A percentile compares a stretch with the other conserved stretches of the same genome.
Conservation (phyloP, 2,329 filamentous ascomycete genomes). For the Atkinsonella hypoxylon region DNA sequence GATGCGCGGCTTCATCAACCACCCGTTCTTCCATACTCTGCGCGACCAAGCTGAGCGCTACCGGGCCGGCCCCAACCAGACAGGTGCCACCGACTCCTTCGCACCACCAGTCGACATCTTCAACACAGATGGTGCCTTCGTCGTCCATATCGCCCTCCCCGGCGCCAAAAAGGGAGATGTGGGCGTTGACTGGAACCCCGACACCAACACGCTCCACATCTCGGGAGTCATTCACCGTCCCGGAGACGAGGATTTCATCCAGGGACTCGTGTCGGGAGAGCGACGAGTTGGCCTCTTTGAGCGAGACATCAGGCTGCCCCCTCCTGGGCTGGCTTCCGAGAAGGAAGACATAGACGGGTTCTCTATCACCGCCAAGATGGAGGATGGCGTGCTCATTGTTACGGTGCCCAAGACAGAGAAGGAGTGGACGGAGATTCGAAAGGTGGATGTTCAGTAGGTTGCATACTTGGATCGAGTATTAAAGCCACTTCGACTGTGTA, state of each 20-base stretch:
- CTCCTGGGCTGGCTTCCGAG: constrained; percentile 21
- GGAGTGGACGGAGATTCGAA: constrained; percentile 51
- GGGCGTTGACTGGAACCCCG: constrained; percentile 62
- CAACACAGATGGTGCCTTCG: constrained; percentile 50
- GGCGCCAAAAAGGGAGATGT: constrained; percentile 72
- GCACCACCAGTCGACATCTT: constrained; percentile 64
- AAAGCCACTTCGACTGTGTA: too few relatives aligned
- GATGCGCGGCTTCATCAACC: constrained; percentile 26
- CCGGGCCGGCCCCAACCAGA: constrained; percentile 1
- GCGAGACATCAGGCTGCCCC: constrained; percentile 52
- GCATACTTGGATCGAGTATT: neutral
- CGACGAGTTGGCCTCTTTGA: constrained; percentile 65
- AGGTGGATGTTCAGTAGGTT: constrained; percentile 42
- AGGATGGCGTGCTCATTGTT: constrained; percentile 66
- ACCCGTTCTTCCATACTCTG: constrained; percentile 31
- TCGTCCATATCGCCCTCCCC: constrained; percentile 65
- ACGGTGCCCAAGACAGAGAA: constrained; percentile 62
- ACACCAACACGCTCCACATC: constrained; percentile 52
- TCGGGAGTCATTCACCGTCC: constrained; percentile 63
- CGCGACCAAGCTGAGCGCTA: constrained; percentile 25
- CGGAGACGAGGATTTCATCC: constrained; percentile 56
- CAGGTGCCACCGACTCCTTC: constrained; percentile 31
- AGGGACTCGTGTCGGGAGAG: constrained; percentile 51
- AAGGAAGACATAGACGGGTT: constrained; percentile 53
- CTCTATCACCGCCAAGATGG: constrained; percentile 61